Conservation (phyloP, 495 filamentous ascomycete species). For the Aspergillus carlsbadensis region DNA sequence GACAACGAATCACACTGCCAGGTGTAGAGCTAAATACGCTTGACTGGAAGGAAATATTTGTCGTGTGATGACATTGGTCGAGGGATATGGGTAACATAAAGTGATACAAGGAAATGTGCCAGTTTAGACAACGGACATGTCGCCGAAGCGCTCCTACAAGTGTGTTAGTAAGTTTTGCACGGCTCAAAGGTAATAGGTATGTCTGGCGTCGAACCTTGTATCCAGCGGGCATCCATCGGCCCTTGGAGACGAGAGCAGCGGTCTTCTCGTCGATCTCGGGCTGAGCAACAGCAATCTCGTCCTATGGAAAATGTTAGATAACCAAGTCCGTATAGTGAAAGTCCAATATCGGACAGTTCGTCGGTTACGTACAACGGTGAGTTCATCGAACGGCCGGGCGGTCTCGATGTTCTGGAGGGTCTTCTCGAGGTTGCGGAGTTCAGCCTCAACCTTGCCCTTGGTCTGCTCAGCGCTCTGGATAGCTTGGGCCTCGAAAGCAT, state of each 20-base stretch:
- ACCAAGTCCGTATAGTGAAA: conserved; percentile 1
- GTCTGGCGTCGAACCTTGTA: conserved; percentile 74
- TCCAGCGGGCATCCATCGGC: conserved; percentile 94
- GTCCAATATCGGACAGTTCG: neutral
- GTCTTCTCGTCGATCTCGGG: conserved; percentile 97
- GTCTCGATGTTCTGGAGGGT: conserved; percentile 96
- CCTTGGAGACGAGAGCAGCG: conserved; percentile 86
- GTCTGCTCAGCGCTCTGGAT: conserved; percentile 95
- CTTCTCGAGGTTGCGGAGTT: conserved; percentile 87
- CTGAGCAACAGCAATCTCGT: conserved; percentile 88
- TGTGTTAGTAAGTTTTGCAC: conserved; percentile 7
- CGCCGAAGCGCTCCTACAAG: conserved; percentile 93
- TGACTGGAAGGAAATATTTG: conserved; percentile 35
- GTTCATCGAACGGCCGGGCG: conserved; percentile 91
- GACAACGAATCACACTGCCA: conserved; percentile 30
- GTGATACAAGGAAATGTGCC: conserved; percentile 23
- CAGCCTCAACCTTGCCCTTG: conserved; percentile 88
- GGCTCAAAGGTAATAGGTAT: neutral
- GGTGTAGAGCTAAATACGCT: conserved; percentile 29
- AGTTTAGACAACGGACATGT: conserved; percentile 84
- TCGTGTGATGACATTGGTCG: conserved; percentile 37
- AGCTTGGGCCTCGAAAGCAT: conserved; percentile 95
- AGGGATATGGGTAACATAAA: conserved; percentile 33
- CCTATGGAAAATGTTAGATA: conserved; percentile 50
- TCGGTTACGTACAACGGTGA: conserved; percentile 85